These are phyloP conservation scores for Aciculoconidium aculeatum DNA, from an alignment of 805 yeast genomes.

Conservation along the genomic window DNA sequence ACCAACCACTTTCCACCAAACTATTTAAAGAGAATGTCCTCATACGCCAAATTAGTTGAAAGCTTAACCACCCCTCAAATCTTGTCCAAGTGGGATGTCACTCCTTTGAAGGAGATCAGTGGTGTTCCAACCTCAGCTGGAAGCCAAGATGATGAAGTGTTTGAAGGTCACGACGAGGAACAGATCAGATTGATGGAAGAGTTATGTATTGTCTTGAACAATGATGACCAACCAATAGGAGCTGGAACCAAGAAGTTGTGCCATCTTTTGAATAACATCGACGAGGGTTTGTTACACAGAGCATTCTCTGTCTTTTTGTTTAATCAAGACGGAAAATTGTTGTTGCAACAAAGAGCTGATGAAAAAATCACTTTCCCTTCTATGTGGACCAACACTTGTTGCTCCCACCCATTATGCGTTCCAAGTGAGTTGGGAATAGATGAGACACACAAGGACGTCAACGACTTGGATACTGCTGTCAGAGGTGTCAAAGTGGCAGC, in stretches of 20 bases:
- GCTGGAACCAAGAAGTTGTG: conserved; percentile 92
- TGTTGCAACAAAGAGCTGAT: conserved; percentile 91
- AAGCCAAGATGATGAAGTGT: conserved; percentile 38
- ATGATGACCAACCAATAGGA: conserved; percentile 81
- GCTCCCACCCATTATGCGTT: conserved; percentile 93
- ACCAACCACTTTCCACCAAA: no score
- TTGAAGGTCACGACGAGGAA: conserved; percentile 86
- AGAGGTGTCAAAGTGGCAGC: conserved; percentile 85
- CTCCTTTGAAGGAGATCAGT: conserved; percentile 54
- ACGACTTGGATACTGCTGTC: conserved; percentile 52
- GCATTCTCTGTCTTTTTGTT: conserved; percentile 95
- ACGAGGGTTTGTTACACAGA: conserved; percentile 83
- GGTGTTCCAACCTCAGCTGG: conserved; percentile 47
- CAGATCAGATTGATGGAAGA: conserved; percentile 95
- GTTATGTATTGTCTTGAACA: conserved; percentile 88
- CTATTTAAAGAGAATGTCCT: conserved; percentile 13
- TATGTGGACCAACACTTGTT: conserved; percentile 98
- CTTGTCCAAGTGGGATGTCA: conserved; percentile 57
- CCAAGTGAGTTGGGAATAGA: conserved; percentile 66
- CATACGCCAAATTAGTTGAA: conserved; percentile 50
- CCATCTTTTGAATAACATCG: conserved; percentile 81
- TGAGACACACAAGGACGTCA: conserved; percentile 11
- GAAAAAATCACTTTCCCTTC: conserved; percentile 96
- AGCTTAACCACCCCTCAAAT: conserved; percentile 45
- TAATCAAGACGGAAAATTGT: conserved; percentile 65